Base-by-base conservation (phyloP, 2,329 filamentous ascomycete genomes). In the Alternaria ventricosa region DNA sequence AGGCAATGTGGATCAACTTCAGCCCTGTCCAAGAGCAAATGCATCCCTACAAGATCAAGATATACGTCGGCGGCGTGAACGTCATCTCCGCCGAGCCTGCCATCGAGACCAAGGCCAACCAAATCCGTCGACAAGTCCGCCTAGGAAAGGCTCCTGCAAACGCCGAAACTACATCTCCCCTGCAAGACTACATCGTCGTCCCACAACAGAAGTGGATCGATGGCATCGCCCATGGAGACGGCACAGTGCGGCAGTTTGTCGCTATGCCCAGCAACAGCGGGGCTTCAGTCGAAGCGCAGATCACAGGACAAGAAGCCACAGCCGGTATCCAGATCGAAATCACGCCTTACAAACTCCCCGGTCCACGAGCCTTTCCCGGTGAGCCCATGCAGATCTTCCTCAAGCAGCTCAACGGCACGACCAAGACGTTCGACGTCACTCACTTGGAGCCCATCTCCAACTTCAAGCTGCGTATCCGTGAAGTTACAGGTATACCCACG, bases 361-460 rank as follows among this genome's bases (percentile, higher is more conserved):
- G 23, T 20, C 45, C 22, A 22, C 8, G 45, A 25, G 23, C 13
- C 5, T 41, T 20, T 6, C 9, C 30, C 8, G 28, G 25, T 12
- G 12, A 30, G 15, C 25, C 25, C 13, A 27, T 56, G 18, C 41
- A 25, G 28, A 43, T 23, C 5, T 49, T 53, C 41, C 13, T 50
- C 5, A 41, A 66, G 18, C 54, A 18, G n/a, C 41, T 66, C 20
- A 66, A 81, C 56, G 83, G 84, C 70, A 89, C 87, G 55, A 86
- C 87, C 72, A 87, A 88, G 82, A 88, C 86, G 69, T 87, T 88
- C 79, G 85, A 53, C 20, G 49, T 53, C 15, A 53, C 87, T 78
- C 86, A 84, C 23, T 90, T 88, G 1, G 93, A 96, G 74, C 96
- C 93, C 55, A 96, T 96, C 82, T 93, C 96, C 85, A 95, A 96